These are phyloP conservation scores for Trichoderma endophyticum DNA, from an alignment of 2,329 filamentous ascomycete species.

Conservation along the genomic window DNA sequence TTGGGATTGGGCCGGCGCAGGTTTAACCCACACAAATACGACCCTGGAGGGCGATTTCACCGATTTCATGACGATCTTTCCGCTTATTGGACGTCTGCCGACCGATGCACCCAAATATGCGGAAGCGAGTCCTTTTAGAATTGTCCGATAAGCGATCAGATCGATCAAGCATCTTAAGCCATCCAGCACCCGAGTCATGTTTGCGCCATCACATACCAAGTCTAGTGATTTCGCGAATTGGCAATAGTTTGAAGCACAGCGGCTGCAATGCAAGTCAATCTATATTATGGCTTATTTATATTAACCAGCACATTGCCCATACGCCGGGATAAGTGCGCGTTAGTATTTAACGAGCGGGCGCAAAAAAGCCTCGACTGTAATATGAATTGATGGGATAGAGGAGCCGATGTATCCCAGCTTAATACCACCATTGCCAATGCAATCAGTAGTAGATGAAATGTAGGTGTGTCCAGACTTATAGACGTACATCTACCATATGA, in stretches of 20 bases:
- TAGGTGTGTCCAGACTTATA: neutral
- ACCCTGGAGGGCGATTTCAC: neutral
- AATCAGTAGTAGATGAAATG: neutral
- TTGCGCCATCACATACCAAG: neutral
- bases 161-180: neutral
- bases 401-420: neutral
- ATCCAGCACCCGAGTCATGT: neutral
- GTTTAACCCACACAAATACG: neutral
- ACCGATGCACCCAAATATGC: neutral
- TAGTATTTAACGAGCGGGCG: neutral
- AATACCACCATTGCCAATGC: neutral
- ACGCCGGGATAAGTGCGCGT: neutral
- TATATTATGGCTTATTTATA: neutral
- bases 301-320: neutral
- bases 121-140: neutral
- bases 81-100: neutral
- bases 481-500: neutral
- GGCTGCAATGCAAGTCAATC: neutral
- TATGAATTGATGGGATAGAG: neutral
- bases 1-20: neutral
- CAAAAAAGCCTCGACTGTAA: neutral
- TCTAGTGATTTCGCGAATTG: neutral
- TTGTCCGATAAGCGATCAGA: neutral
- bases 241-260: neutral
- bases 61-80: neutral